Conservation (phyloP, 2,329 filamentous ascomycete species). For the Alternaria brassicicola region DNA sequence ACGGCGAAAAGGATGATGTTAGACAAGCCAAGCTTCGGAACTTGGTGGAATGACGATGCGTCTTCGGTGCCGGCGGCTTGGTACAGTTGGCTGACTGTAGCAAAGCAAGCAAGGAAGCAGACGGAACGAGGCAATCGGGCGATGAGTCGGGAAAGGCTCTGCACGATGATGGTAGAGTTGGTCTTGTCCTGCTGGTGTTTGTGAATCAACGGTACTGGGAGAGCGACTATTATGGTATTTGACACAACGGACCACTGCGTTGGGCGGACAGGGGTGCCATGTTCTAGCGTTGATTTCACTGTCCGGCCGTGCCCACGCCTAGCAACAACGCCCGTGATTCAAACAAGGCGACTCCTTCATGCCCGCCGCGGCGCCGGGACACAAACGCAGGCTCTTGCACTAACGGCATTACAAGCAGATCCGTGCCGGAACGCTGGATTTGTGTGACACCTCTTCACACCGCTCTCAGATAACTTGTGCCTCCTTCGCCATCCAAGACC, state of each 20-base stretch:
- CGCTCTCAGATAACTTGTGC: conserved; percentile 24
- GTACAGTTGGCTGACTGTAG: conserved; percentile 26
- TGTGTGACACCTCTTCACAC: conserved; percentile 23
- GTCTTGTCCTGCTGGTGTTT: conserved; percentile 28
- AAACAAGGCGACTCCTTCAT: conserved; percentile 23
- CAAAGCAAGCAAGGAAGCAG: conserved; percentile 2
- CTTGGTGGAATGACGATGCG: conserved; percentile 26
- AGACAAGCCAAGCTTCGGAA: conserved; percentile 20
- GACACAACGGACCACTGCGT: conserved; percentile 31
- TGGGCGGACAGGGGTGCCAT: conserved; percentile 38
- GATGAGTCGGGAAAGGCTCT: conserved; percentile 13
- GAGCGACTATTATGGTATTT: conserved; percentile 32
- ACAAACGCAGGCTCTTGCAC: conserved; percentile 36
- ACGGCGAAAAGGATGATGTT: conserved; percentile 15
- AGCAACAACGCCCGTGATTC: conserved; percentile 21
- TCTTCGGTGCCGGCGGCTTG: conserved; percentile 22
- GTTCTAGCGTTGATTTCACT: conserved; percentile 30
- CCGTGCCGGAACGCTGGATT: conserved; percentile 35
- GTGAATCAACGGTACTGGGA: conserved; percentile 16
- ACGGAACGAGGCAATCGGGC: conserved; percentile 5
- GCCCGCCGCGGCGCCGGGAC: conserved; percentile 43
- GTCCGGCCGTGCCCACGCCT: conserved; percentile 17
- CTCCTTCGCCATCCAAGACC: conserved; percentile 9
- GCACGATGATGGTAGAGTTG: conserved; percentile 30
- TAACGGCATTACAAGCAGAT: conserved; percentile 40